These are phyloP conservation scores for Eucalyptus erythrocorys DNA, from an alignment of 345 rosid genomes.

Conservation along the genomic window DNA sequence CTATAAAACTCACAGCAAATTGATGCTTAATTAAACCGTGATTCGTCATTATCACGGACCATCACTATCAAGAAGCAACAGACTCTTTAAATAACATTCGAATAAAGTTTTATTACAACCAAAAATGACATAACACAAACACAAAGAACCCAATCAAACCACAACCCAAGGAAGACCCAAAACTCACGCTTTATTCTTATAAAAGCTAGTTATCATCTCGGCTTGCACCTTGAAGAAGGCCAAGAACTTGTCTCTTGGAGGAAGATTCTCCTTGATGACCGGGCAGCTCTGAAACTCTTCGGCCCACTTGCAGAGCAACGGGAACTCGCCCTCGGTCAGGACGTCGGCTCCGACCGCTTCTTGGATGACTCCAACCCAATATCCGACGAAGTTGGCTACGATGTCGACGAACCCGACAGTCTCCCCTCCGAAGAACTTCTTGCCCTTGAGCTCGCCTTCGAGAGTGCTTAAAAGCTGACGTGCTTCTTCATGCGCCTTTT, in stretches of 20 bases:
- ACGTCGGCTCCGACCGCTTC: slow-evolving; percentile 23
- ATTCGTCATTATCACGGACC: not conserved
- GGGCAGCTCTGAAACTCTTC: slow-evolving; percentile 4
- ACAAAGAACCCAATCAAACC: not conserved
- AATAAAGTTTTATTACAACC: not conserved
- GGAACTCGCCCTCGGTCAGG: slow-evolving; percentile 32
- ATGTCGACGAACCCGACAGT: slow-evolving; percentile 45
- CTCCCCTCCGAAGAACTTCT: slow-evolving; percentile 50
- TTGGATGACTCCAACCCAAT: slow-evolving; percentile 21
- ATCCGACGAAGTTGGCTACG: slow-evolving; percentile 18
- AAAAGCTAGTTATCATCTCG: not conserved
- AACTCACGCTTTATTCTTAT: not conserved
- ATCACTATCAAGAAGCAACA: not conserved
- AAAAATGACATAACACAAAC: not conserved
- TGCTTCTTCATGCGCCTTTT: slow-evolving; percentile 20
- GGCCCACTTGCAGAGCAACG: slow-evolving; percentile 20
- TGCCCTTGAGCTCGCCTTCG: slow-evolving; percentile 38
- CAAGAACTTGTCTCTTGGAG: slow-evolving; percentile 16
- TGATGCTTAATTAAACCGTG: not conserved
- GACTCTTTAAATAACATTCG: not conserved
- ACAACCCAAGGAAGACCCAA: not conserved
- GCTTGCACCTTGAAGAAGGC: not conserved
- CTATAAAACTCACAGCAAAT: not conserved
- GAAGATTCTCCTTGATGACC: slow-evolving; percentile 26
- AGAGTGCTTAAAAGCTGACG: slow-evolving; percentile 15